Evolutionary conservation across 208 protist genomes (phyloP), one percentile per base, ranked within the genome.

Genomic region (Naegleria fowleri): DNA sequence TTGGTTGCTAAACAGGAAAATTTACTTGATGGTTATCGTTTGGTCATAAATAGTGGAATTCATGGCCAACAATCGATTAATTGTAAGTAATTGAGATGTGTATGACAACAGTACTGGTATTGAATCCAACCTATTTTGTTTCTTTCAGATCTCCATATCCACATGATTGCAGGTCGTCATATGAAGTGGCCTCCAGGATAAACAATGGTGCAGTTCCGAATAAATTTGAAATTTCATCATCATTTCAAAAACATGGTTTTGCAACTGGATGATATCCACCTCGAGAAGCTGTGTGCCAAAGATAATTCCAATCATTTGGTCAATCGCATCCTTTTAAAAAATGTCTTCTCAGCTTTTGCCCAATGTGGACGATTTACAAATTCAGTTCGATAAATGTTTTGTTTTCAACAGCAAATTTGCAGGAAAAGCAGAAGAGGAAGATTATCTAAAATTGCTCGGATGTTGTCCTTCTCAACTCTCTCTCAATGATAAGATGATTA

Each of bases 41-140:
- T 93, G 7, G 92, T 93, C 6, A 83, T 93, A 0, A 93, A 93
- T 29, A 55, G 93, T 51, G 92, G 92, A n/a, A n/a, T 52, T 33
- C 7, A 93, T 76, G 92, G 25, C 15, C 58, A 91, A 76, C 92
- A 93, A 91, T 90, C 92, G 5, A 90, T 93, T 33, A 76, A 92
- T 22, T 89, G 55, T 67, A 67, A 67, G 55, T 67, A 67, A 15
- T 19, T 19, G 51, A 19, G 51, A 58, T 58, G 5, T 19, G 5
- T 58, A 19, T 58, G 51, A 19, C 9, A 15, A 58, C 15, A 19
- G 51, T 58, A 19, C 51, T 58, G 5, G 15, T 15, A 19, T 15
- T 58, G 5, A 58, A 58, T 58, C 15, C 15, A 19, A 58, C 15
- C 51, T 19, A 58, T 58, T 58, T 58, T 67, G 19, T 67, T 15